These are phyloP conservation scores for Favolaschia claudopus DNA, from an alignment of 768 basidiomycete genomes.

Conservation along the genomic window DNA sequence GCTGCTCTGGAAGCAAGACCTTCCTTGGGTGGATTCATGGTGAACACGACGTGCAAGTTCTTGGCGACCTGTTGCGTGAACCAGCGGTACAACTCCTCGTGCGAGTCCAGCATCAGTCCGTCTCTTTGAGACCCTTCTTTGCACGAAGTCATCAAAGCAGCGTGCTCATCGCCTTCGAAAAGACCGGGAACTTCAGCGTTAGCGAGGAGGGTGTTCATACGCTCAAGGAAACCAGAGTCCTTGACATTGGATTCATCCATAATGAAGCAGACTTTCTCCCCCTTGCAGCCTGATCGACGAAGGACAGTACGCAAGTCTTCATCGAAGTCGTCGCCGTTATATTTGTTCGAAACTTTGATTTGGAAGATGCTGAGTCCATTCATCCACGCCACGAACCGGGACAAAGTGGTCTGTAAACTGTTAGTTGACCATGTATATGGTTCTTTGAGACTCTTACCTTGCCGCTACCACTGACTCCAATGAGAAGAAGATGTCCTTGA, in stretches of 20 bases:
- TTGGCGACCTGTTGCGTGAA: constrained; percentile 98
- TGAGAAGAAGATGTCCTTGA: constrained; percentile 94
- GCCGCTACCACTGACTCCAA: constrained; percentile 97
- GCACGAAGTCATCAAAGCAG: constrained; percentile 98
- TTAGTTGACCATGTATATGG: constrained; percentile 21
- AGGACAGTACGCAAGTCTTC: constrained; percentile 96
- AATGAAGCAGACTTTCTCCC: constrained; percentile 99
- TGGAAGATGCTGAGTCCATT: constrained; percentile 99
- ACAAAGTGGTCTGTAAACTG: constrained; percentile 83
- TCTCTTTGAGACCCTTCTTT: constrained; percentile 99
- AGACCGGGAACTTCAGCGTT: constrained; percentile 99
- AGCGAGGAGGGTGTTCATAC: constrained; percentile 99
- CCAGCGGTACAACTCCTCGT: constrained; percentile 97
- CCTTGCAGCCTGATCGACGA: constrained; percentile 95
- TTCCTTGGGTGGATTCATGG: constrained; percentile 98
- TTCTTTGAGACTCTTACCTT: constrained; percentile 66
- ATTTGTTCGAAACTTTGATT: constrained; percentile 99
- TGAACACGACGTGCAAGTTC: constrained; percentile 98
- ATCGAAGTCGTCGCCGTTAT: constrained; percentile 98
- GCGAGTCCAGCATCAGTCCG: constrained; percentile 97
- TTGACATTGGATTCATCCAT: constrained; percentile 99
- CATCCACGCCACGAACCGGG: constrained; percentile 99
- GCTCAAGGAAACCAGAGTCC: constrained; percentile 97
- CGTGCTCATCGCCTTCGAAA: constrained; percentile 99
- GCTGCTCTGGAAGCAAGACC: constrained; percentile 95